phyloP scores from a whole-genome alignment of 306 rosid genomes.

The Cyclanthera cordifolia region DNA sequence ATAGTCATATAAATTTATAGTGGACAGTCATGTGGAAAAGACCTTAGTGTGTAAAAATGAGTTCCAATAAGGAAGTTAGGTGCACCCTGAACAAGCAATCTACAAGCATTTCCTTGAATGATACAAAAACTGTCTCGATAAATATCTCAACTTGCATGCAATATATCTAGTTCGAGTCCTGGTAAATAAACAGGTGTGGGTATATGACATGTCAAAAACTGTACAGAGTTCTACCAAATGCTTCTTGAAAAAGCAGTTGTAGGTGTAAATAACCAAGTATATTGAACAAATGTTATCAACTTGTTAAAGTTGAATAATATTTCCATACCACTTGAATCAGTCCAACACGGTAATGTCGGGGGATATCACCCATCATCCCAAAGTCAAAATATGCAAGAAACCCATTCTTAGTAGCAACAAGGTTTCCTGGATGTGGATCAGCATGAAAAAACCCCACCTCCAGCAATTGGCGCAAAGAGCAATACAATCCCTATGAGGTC shows the following conservation, averaged over 20 bases:
- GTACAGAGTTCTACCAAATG: not conserved
- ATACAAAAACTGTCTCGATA: not conserved
- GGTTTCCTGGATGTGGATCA: constrained; percentile 99
- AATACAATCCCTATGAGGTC: constrained; percentile 59
- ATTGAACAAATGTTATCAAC: not conserved
- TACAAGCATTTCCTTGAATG: not conserved
- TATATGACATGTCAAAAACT: not conserved
- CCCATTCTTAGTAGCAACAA: constrained; percentile 66
- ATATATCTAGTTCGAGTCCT: not conserved
- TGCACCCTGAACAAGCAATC: not conserved
- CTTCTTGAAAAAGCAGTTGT: not conserved
- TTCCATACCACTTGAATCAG: constrained; percentile 73
- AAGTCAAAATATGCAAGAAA: constrained; percentile 88
- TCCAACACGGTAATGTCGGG: constrained; percentile 86
- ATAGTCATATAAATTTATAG: no score
- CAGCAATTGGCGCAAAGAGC: constrained; percentile 90
- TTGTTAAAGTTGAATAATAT: not conserved
- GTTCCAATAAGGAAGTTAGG: not conserved
- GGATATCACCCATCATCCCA: constrained; percentile 99
- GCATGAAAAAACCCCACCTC: constrained; percentile 95
- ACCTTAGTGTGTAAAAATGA: not conserved
- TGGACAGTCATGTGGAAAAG: not conserved
- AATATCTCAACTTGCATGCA: not conserved
- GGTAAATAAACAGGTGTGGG: not conserved
- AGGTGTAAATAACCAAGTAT: not conserved